Conservation (phyloP, 2,329 filamentous ascomycete genomes). For the Ophiostoma quercus region DNA sequence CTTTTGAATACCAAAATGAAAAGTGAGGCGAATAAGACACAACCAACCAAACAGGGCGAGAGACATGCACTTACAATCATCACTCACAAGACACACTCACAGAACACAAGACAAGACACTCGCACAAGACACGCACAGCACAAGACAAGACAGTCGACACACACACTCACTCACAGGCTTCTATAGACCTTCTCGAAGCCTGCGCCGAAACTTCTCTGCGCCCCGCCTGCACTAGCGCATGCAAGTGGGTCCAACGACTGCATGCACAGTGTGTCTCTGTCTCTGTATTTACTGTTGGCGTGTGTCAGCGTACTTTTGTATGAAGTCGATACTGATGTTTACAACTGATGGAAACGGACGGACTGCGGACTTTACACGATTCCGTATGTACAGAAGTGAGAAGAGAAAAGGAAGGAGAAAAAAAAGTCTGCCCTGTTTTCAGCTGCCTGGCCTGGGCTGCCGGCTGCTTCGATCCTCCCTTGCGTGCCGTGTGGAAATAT, state of each 20-base stretch:
- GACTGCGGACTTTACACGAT: not conserved
- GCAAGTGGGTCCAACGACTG: constrained; percentile 16
- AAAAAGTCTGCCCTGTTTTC: not conserved
- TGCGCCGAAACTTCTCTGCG: constrained; percentile 28
- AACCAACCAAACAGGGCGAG: not conserved
- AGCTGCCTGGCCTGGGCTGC: not conserved
- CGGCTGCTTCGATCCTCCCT: not conserved
- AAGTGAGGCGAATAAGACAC: not conserved
- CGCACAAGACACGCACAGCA: not conserved
- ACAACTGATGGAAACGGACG: not conserved
- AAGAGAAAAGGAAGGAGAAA: too few relatives aligned
- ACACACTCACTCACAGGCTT: constrained; percentile 25
- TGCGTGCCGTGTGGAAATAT: not conserved
- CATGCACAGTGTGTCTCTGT: not conserved
- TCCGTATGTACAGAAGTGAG: not conserved
- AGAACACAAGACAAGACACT: not conserved
- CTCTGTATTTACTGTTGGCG: not conserved
- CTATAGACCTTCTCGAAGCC: constrained; percentile 35
- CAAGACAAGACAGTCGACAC: not conserved
- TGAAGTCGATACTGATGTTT: not conserved
- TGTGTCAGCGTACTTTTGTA: not conserved
- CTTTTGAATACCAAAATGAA: too few relatives aligned
- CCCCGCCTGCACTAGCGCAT: constrained; percentile 17
- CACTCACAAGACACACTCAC: not conserved
- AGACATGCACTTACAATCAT: not conserved